phyloP scores from a whole-genome alignment of 2,329 filamentous ascomycete species.

The Pestalotiopsis sp. region DNA sequence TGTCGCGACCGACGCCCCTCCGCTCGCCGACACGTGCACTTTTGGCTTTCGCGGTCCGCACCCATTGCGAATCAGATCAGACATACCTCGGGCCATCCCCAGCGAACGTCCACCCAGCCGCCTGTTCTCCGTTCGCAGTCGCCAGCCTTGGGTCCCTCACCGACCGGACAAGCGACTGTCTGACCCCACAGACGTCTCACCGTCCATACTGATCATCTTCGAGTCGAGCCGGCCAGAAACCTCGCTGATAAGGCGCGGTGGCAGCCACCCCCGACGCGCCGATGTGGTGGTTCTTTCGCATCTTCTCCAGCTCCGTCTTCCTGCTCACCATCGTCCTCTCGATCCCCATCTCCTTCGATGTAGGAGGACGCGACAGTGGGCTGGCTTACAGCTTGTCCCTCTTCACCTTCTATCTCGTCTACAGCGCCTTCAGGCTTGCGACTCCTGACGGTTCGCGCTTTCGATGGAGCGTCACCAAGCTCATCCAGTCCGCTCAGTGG shows the following conservation, averaged over 20 bases:
- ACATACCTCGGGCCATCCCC: background rate
- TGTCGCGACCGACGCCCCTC: background rate
- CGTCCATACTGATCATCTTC: background rate
- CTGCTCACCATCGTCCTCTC: constrained; percentile 91
- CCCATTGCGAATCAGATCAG: background rate
- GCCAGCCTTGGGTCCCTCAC: background rate
- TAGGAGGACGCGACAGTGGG: constrained; percentile 91
- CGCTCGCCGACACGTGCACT: background rate
- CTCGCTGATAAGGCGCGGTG: constrained; percentile 35
- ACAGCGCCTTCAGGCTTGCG: constrained; percentile 77
- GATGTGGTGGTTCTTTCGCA: constrained; percentile 84
- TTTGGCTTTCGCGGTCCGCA: background rate
- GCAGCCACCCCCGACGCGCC: constrained; percentile 45
- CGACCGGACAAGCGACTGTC: background rate
- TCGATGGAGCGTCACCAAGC: constrained; percentile 69
- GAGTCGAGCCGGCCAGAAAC: constrained; percentile 31
- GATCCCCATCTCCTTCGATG: constrained; percentile 96
- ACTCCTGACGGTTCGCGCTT: constrained; percentile 80
- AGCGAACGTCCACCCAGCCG: background rate
- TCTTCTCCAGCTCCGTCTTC: constrained; percentile 81
- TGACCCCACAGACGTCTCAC: background rate
- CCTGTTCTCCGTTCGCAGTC: background rate
- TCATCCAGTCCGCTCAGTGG: constrained; percentile 81
- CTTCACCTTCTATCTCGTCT: constrained; percentile 87
- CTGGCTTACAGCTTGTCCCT: constrained; percentile 91